A percentile compares a stretch with the other conserved stretches of the same genome.
phyloP scores from a whole-genome alignment of 164 flowering plant genomes.

The Umbilicus rupestris region DNA sequence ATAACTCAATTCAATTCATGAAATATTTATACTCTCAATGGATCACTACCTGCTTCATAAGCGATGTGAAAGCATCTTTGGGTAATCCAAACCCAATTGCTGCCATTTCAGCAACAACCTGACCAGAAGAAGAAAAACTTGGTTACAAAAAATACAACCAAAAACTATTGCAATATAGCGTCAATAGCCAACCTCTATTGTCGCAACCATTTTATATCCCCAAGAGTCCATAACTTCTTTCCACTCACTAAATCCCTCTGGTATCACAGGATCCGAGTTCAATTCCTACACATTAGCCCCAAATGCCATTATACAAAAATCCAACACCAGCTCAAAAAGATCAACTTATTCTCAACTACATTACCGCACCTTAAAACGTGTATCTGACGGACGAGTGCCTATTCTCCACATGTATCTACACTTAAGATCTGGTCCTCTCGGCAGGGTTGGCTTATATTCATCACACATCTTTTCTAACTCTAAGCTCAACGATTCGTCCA shows the following conservation, averaged over 20 bases:
- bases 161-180: no score
- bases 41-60: slow-evolving; percentile 61
- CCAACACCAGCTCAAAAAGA: neutral
- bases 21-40: slow-evolving; percentile 9
- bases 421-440: slow-evolving; percentile 80
- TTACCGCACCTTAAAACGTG: slow-evolving; percentile 59
- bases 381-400: slow-evolving; percentile 79
- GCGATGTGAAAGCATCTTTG: slow-evolving; percentile 82
- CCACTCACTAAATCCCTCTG: slow-evolving; percentile 98
- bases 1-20: neutral
- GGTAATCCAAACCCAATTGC: slow-evolving; percentile 91
- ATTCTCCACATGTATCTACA: slow-evolving; percentile 99
- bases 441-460: slow-evolving; percentile 49
- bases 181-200: slow-evolving; percentile 49
- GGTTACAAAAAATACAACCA: no score
- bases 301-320: neutral
- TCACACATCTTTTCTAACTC: slow-evolving; percentile 53
- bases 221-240: slow-evolving; percentile 85
- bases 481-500: slow-evolving; percentile 73
- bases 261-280: slow-evolving; percentile 91
- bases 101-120: slow-evolving; percentile 98
- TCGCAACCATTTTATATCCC: slow-evolving; percentile 85
- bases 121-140: slow-evolving; percentile 10
- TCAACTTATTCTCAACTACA: neutral
- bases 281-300: slow-evolving; percentile 46